phyloP scores from a whole-genome alignment of 495 filamentous ascomycete species.

The Xylaria intraflava region DNA sequence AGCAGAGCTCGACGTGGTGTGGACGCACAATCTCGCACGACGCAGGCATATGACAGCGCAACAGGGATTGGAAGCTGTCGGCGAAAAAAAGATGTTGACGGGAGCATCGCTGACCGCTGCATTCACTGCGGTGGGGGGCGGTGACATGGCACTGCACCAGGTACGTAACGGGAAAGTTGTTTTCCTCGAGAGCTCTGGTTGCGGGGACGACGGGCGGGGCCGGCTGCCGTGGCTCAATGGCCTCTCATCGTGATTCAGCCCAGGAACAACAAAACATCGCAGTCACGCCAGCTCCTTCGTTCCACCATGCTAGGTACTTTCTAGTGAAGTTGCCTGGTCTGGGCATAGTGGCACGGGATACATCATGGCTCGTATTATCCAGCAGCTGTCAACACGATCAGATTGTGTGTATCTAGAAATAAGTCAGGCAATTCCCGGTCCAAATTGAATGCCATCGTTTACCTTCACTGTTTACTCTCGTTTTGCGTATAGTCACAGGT shows the following conservation, averaged over 20 bases:
- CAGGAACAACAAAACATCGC: neutral
- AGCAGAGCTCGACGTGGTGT: neutral
- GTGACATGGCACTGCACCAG: conserved; percentile 26
- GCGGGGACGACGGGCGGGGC: conserved; percentile 26
- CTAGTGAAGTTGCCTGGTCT: no score
- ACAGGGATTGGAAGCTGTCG: neutral
- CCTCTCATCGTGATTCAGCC: neutral
- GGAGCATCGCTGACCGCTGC: conserved; percentile 9
- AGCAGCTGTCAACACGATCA: neutral
- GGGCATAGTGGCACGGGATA: no score
- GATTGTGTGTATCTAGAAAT: no score
- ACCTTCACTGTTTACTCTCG: no score
- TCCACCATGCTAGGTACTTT: no score
- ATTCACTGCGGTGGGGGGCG: conserved; percentile 4
- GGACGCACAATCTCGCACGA: neutral
- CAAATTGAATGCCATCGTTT: no score
- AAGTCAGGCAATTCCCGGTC: no score
- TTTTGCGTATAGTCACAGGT: no score
- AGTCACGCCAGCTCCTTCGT: neutral
- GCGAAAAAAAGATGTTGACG: neutral
- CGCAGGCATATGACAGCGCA: neutral
- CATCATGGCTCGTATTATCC: neutral
- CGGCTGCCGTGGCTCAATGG: neutral
- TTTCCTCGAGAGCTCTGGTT: conserved; percentile 20
- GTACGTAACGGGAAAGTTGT: conserved; percentile 20